Evolutionary conservation across 208 protist species (phyloP), one percentile per base, ranked within the genome.

Genomic region (Acanthamoeba polyphaga): DNA sequence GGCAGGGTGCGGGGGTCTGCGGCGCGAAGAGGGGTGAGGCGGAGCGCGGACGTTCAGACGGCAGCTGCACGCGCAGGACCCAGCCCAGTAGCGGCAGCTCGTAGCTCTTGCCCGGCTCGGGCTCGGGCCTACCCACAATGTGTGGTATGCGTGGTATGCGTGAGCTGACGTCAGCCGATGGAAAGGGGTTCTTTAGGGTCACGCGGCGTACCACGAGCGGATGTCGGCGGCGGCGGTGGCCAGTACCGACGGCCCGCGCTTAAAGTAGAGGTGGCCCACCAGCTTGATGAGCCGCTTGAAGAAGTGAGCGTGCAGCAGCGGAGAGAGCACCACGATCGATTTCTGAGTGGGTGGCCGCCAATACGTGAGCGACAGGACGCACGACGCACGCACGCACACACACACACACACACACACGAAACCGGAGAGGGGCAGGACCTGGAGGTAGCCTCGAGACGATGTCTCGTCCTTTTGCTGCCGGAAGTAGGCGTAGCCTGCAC

Each of bases 281-380:
- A 88, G 53, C 80, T 88, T 88, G 46, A 88, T 64, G 19, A 88
- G 32, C 29, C 80, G 46, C 80, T 88, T 88, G 80, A 88, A 88
- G 80, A 88, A 88, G 46, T 64, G 80, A 8, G 80, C 51, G 24
- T 88, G n/a, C 51, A 88, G 80, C 27, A 88, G 80, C 12, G 80
- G 80, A 12, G 80, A 88, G 22, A 88, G 7, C 80, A 88, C 19
- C 8, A 88, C 80, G 12, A 88, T 32, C 29, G 80, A 88, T 88
- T 88, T 88, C 80, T 88, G 51, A 17, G 6, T 9, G 46, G 46
- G 46, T 49, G 46, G 46, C 9, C 46, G 12, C n/a, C n/a, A n/a
- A n/a, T n/a, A n/a, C 46, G 46, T 49, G 46, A 49, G 46, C 46
- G 46, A 49, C 46, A 49, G 62, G 9, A 68, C 17, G 27, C 62